Conservation (phyloP, 78 protist genomes). For the Polysphondylium violaceum region DNA sequence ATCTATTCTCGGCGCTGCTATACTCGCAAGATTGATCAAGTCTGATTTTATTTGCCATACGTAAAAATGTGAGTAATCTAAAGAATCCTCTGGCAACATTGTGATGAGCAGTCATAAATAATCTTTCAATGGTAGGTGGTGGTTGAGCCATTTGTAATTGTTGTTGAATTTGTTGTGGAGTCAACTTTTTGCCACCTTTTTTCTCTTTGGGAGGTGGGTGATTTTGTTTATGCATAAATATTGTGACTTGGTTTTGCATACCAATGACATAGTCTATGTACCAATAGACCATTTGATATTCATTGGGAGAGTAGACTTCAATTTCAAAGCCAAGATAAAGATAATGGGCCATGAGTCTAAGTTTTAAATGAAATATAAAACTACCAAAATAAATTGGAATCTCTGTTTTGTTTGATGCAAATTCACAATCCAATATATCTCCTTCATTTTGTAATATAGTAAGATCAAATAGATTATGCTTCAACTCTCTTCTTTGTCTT, state of each 20-base stretch:
- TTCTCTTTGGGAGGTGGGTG: background rate
- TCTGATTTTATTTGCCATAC: background rate
- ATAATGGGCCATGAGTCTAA: slow-evolving; percentile 37
- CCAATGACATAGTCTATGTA: slow-evolving; percentile 22
- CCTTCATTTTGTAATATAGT: slow-evolving; percentile 49
- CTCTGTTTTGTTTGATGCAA: slow-evolving; percentile 26
- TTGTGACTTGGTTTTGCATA: slow-evolving; percentile 12
- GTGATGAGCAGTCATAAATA: background rate
- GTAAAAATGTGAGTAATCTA: slow-evolving; percentile 11
- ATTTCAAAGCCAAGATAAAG: slow-evolving; percentile 55
- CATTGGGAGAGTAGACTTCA: slow-evolving; percentile 23
- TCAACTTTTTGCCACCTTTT: background rate
- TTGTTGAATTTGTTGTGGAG: background rate
- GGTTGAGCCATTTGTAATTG: too few relatives aligned
- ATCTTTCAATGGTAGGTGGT: slow-evolving; percentile 13
- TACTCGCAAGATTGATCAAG: background rate
- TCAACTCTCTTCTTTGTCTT: slow-evolving; percentile 54
- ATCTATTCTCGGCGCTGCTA: slow-evolving; percentile 17
- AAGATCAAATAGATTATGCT: slow-evolving; percentile 16
- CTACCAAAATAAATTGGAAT: slow-evolving; percentile 29
- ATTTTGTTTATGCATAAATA: slow-evolving; percentile 8
- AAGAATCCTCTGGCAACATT: background rate
- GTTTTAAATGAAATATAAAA: slow-evolving; percentile 35
- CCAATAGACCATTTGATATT: slow-evolving; percentile 41
- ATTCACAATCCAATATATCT: slow-evolving; percentile 42